A percentile compares a stretch with the other conserved stretches of the same genome.
These are phyloP conservation scores for Cylindrotheca fusiformis DNA, from an alignment of 108 stramenopile species.

Conservation along the genomic window DNA sequence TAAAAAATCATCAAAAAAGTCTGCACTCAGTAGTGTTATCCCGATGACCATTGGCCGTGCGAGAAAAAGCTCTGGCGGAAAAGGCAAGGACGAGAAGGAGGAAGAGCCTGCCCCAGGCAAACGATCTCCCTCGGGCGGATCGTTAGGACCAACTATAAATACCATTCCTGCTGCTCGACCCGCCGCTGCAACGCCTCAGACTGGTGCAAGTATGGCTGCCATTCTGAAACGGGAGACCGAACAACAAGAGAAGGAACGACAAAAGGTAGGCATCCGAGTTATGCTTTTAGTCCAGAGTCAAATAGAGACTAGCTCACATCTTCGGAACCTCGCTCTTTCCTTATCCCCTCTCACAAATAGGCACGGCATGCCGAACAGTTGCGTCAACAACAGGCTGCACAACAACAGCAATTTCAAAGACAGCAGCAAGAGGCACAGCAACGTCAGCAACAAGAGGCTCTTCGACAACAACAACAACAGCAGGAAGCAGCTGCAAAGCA, in stretches of 20 bases:
- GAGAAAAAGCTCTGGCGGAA: constrained; percentile 34
- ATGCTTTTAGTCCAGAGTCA: constrained; percentile 38
- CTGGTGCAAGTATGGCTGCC: constrained; percentile 84
- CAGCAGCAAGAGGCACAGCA: constrained; percentile 65
- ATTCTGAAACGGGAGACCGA: constrained; percentile 87
- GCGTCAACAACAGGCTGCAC: constrained; percentile 58
- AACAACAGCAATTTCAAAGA: constrained; percentile 50
- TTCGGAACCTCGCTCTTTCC: not conserved
- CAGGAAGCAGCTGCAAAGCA: constrained; percentile 23
- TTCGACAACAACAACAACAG: constrained; percentile 60
- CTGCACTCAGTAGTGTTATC: constrained; percentile 54
- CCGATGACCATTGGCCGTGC: constrained; percentile 93
- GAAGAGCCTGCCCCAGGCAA: constrained; percentile 10
- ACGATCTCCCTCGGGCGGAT: constrained; percentile 2
- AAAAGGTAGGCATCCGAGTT: constrained; percentile 36
- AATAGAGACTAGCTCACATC: not conserved
- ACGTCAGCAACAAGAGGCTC: constrained; percentile 44
- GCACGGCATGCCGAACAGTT: constrained; percentile 46
- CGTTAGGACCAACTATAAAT: constrained; percentile 27
- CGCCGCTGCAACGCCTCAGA: constrained; percentile 39
- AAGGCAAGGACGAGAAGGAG: constrained; percentile 17
- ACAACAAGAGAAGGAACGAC: constrained; percentile 79
- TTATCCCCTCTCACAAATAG: constrained; percentile 3
- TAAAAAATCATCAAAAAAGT: constrained; percentile 44
- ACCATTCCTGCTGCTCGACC: constrained; percentile 46